phyloP scores from a whole-genome alignment of 2,329 filamentous ascomycete genomes.

The Ophiostoma ulmi region DNA sequence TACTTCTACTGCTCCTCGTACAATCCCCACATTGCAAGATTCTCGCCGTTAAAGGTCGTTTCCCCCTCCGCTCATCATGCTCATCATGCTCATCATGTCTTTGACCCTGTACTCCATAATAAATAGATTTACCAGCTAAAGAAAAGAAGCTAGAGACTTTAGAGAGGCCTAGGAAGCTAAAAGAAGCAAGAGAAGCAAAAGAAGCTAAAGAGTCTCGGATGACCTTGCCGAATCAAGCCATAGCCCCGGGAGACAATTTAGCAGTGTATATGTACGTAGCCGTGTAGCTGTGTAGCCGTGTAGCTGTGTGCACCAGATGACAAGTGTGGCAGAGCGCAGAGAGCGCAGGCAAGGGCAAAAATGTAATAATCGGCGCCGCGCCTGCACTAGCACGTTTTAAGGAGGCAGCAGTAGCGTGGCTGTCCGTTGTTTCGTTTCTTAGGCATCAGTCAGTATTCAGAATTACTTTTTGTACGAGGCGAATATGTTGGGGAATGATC shows the following conservation, averaged over 20 bases:
- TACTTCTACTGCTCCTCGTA: neutral
- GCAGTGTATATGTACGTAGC: too few species aligned
- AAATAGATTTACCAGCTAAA: too few species aligned
- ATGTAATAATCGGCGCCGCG: constrained; percentile 10
- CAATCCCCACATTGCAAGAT: neutral
- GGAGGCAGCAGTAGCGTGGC: constrained; percentile 5
- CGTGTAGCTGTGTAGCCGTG: too few species aligned
- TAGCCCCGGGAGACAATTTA: constrained; percentile 14
- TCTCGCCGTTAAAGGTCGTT: neutral
- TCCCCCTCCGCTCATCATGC: constrained; percentile 5
- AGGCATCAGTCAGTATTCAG: neutral
- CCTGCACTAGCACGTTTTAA: neutral
- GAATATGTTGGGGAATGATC: neutral
- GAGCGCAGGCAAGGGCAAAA: neutral
- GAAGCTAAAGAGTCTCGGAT: constrained; percentile 1
- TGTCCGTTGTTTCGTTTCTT: neutral
- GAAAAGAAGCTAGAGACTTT: too few species aligned
- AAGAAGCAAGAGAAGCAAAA: too few species aligned
- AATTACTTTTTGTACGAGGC: neutral
- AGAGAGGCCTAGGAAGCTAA: too few species aligned
- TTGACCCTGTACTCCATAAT: neutral
- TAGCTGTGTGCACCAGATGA: too few species aligned
- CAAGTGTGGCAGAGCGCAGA: too few species aligned
- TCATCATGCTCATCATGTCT: neutral
- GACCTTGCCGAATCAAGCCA: constrained; percentile 5